Percentiles rank a stretch among this genome's conserved stretches.
phyloP scores from a whole-genome alignment of 768 basidiomycete genomes.

The Amanita thiersii region DNA sequence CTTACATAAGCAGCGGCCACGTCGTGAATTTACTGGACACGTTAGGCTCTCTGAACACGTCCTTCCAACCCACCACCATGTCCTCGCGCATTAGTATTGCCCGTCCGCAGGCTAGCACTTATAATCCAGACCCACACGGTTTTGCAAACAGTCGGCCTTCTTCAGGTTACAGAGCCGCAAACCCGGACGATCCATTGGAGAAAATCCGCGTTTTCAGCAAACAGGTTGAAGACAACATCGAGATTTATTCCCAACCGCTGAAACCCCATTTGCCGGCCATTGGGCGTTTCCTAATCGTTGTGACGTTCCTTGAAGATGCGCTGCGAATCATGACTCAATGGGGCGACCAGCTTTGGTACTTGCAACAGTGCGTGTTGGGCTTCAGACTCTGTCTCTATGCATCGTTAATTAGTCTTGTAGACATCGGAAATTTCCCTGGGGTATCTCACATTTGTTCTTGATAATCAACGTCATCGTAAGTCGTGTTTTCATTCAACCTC shows the following conservation, averaged over 20 bases:
- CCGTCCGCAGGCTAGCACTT: conserved; percentile 55
- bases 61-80: conserved; percentile 40
- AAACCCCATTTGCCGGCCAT: conserved; percentile 91
- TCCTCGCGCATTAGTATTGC: conserved; percentile 78
- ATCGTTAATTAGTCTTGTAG: conserved; percentile 31
- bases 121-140: conserved; percentile 70
- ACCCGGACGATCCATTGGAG: conserved; percentile 78
- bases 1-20: conserved; percentile 36
- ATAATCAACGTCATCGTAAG: conserved; percentile 85
- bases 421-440: conserved; percentile 94
- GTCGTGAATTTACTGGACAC: conserved; percentile 37
- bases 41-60: conserved; percentile 23
- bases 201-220: conserved; percentile 63
- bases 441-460: conserved; percentile 89
- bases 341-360: conserved; percentile 96
- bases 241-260: conserved; percentile 88
- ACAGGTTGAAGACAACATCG: conserved; percentile 85
- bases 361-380: conserved; percentile 67
- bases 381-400: not conserved
- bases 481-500: conserved; percentile 11
- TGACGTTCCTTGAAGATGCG: conserved; percentile 97
- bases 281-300: conserved; percentile 94
- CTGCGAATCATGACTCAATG: conserved; percentile 90
- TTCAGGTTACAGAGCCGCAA: conserved; percentile 67
- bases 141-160: conserved; percentile 67